phyloP scores from a whole-genome alignment of 2,329 filamentous ascomycete genomes.

The Ceratocystiopsis brevicomis region DNA sequence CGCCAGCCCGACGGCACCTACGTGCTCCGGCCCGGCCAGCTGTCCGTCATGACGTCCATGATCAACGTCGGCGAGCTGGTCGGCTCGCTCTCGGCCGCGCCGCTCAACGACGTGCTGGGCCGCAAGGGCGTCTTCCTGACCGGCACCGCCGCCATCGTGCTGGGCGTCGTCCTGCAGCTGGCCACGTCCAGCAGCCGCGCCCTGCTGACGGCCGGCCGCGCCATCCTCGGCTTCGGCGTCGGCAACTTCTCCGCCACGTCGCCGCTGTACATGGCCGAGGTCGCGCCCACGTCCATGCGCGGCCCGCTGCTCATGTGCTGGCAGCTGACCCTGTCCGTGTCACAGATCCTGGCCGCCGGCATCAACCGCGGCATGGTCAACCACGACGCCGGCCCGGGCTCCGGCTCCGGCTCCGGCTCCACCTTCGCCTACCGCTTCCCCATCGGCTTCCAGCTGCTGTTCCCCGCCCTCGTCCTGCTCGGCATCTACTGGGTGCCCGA shows the following conservation, averaged over 20 bases:
- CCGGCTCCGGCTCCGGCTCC: slow-evolving; percentile 4
- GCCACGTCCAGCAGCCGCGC: slow-evolving; percentile 8
- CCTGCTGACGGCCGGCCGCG: slow-evolving; percentile 11
- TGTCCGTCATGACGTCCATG: slow-evolving; percentile 16
- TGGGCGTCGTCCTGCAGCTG: slow-evolving; percentile 14
- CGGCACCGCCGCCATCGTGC: slow-evolving; percentile 17
- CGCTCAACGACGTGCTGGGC: slow-evolving; percentile 19
- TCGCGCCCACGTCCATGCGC: slow-evolving; percentile 11
- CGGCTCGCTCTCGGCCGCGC: slow-evolving; percentile 17
- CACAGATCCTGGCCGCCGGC: slow-evolving; percentile 19
- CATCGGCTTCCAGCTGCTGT: slow-evolving; percentile 23
- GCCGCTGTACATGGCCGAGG: slow-evolving; percentile 16
- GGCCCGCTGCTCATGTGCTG: slow-evolving; percentile 14
- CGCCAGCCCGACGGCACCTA: neutral
- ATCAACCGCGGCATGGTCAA: slow-evolving; percentile 18
- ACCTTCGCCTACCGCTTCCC: slow-evolving; percentile 21
- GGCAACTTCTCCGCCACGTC: slow-evolving; percentile 16
- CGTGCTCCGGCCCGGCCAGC: neutral
- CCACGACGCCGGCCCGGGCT: slow-evolving; percentile 7
- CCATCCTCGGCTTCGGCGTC: slow-evolving; percentile 10
- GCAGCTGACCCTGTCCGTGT: slow-evolving; percentile 19
- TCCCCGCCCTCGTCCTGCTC: slow-evolving; percentile 18
- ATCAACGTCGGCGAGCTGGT: slow-evolving; percentile 22
- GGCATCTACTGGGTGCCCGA: slow-evolving; percentile 23
- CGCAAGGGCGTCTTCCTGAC: slow-evolving; percentile 15